Percentiles rank a stretch among this genome's conserved stretches.
Conservation (phyloP, 768 basidiomycete genomes). For the Lactarius evosmus region DNA sequence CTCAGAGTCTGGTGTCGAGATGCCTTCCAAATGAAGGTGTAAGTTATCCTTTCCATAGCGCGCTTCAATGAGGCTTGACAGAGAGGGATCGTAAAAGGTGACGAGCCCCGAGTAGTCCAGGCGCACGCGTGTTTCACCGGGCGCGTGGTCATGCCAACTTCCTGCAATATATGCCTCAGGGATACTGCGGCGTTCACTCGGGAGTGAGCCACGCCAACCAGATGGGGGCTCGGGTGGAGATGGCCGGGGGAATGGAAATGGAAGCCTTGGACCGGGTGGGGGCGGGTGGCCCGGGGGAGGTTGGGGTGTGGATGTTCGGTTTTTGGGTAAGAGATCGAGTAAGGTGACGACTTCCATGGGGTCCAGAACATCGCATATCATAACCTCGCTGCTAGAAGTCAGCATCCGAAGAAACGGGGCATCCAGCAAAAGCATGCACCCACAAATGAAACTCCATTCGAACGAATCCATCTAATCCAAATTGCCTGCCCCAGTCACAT, state of each 20-base stretch:
- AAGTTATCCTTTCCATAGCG: conserved; percentile 36
- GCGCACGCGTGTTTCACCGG: conserved; percentile 43
- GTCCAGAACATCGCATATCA: no score
- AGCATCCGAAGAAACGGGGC: no score
- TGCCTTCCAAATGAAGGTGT: conserved; percentile 38
- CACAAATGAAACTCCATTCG: conserved; percentile 28
- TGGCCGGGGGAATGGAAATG: not conserved
- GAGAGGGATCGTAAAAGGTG: conserved; percentile 43
- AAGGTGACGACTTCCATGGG: conserved; percentile 20
- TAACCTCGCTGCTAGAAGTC: no score
- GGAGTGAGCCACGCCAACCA: conserved; percentile 25
- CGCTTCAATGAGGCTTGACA: conserved; percentile 37
- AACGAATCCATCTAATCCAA: conserved; percentile 38
- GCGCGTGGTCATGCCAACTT: conserved; percentile 42
- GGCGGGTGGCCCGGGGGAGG: not conserved
- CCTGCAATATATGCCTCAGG: conserved; percentile 37
- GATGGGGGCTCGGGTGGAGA: conserved; percentile 13
- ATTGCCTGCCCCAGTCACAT: conserved; percentile 36
- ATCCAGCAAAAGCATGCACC: not conserved
- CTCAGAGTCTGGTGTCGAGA: conserved; percentile 34
- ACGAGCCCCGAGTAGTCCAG: conserved; percentile 43
- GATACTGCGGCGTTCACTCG: no score
- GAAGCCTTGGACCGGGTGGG: not conserved
- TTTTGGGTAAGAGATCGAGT: conserved; percentile 14
- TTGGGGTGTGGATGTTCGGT: not conserved